These are phyloP conservation scores for Dendrocalamus sinicus DNA, from an alignment of 176 grass and related monocot species.

Conservation along the genomic window DNA sequence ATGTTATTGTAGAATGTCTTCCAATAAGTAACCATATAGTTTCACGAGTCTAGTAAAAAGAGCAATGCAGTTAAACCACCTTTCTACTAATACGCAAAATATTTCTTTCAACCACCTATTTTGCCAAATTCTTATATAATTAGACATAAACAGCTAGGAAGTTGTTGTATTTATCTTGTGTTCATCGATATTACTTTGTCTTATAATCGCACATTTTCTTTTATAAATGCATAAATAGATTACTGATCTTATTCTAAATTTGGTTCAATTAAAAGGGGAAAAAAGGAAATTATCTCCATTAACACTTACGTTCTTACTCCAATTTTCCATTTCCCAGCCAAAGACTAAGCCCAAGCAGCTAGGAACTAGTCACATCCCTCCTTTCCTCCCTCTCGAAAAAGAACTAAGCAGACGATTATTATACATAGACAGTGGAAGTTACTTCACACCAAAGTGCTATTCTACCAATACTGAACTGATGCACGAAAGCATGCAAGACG, in stretches of 20 bases:
- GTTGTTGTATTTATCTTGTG: neutral
- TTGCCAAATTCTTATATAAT: neutral
- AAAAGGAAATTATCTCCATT: neutral
- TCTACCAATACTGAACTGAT: neutral
- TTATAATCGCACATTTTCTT: neutral
- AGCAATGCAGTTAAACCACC: neutral
- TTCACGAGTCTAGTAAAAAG: neutral
- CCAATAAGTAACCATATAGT: neutral
- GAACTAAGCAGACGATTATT: neutral
- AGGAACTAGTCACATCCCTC: neutral
- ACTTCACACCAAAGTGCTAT: neutral
- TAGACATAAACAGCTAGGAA: neutral
- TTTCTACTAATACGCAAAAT: neutral
- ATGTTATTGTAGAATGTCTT: neutral
- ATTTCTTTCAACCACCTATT: neutral
- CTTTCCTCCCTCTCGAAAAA: neutral
- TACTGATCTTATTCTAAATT: neutral
- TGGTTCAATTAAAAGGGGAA: neutral
- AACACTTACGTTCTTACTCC: neutral
- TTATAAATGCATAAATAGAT: neutral
- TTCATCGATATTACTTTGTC: neutral
- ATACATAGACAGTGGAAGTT: neutral
- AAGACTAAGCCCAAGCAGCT: neutral
- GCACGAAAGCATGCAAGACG: neutral
- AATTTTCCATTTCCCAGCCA: neutral